A percentile compares a stretch with the other conserved stretches of the same genome.
Conservation (phyloP, 495 filamentous ascomycete species). For the Daldinia grandis region DNA sequence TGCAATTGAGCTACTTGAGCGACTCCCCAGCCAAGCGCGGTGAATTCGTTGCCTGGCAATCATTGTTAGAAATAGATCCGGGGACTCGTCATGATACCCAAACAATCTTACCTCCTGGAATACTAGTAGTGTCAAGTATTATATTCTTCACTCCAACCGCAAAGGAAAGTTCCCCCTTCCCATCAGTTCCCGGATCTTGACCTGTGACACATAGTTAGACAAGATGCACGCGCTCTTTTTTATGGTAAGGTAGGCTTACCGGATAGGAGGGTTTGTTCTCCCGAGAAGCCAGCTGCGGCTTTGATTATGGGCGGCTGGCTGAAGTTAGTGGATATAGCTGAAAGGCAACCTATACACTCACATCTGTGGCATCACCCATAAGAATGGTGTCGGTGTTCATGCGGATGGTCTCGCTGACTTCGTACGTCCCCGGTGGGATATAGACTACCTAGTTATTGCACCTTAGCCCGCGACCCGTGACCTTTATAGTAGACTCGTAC, state of each 20-base stretch:
- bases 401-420: conserved; percentile 63
- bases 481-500: conserved; percentile 22
- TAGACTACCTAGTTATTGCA: conserved; percentile 62
- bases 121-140: conserved; percentile 69
- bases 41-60: conserved; percentile 48
- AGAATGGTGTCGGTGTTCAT: conserved; percentile 68
- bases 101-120: conserved; percentile 50
- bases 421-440: conserved; percentile 70
- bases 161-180: conserved; percentile 56
- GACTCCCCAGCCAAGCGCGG: conserved; percentile 76
- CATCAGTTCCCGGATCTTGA: conserved; percentile 52
- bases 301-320: conserved; percentile 63
- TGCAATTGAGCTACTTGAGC: conserved; percentile 72
- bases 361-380: conserved; percentile 71
- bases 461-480: conserved; percentile 3
- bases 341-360: conserved; percentile 40
- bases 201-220: conserved; percentile 51
- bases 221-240: background rate
- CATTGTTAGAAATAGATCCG: conserved; percentile 3
- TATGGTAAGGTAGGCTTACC: conserved; percentile 11
- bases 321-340: background rate
- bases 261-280: conserved; percentile 44
- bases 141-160: conserved; percentile 73
- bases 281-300: conserved; percentile 59
- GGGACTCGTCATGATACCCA: background rate